Base-by-base conservation (phyloP, 2,329 filamentous ascomycete species). In the Xylaria sp. region DNA sequence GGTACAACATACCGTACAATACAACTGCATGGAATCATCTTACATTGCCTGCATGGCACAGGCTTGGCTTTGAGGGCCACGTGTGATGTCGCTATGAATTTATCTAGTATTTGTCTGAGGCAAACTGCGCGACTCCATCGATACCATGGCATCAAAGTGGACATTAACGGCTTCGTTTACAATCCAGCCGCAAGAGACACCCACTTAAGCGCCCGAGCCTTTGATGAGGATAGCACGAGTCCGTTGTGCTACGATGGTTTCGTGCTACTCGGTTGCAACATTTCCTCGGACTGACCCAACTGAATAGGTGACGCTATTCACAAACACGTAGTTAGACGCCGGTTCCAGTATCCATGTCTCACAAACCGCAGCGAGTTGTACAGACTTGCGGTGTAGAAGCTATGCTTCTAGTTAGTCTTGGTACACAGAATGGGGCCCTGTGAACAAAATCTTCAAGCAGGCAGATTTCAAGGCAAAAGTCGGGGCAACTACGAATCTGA, bases 361-460 rank as follows among this genome's bases (percentile, higher is more conserved):
- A 23, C 23, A 62, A 62, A 43, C 33, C 28, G 23, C 52, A 41
- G 13, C 33, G 33, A 62, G 15, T 33, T 23, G n/a, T 31, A 41
- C 39, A 46, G 48, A 62, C 60, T 62, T 55, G 60, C 60, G 60
- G 60, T 62, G 60, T 62, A 55, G 31, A 55, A 18, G 36, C 36
- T n/a, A 28, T 18, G 20, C 33, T 23, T 62, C 36, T 43, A 39
- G 60, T 39, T 64, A 58, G 20, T 33, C 31, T 12, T 23, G 20
- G 57, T 36, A 23, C 10, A 39, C n/a, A 25, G 10, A 57, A 18
- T 7, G 36, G n/a, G 36, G n/a, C 18, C 31, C n/a, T 41, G 10
- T 15, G 33, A 6, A n/a, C 4, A 41, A 41, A 61, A 61, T 28
- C 28, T 28, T 2, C 3, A 28, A 15, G 20, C n/a, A 28, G 41